Evolutionary conservation across 305 asterid species (phyloP).

Genomic region (Fraxinus baroniana): DNA sequence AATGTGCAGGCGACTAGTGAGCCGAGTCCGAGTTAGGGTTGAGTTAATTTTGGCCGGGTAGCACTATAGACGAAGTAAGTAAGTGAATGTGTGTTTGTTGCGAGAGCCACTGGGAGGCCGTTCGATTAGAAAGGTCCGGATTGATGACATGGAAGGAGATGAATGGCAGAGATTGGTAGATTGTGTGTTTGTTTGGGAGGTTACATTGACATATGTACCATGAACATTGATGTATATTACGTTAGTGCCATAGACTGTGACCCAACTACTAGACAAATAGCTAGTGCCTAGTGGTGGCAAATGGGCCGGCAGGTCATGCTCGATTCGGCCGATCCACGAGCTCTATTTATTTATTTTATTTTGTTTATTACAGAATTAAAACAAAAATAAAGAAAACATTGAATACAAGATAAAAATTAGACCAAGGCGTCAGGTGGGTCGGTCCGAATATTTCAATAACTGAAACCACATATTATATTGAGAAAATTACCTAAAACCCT

Average conservation of each 20-base stretch:
- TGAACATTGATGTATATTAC: neutral
- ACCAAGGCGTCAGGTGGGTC: no score
- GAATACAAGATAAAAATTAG: no score
- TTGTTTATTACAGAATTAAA: no score
- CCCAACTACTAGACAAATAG: neutral
- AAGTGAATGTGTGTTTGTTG: constrained; percentile 25
- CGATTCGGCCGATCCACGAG: neutral
- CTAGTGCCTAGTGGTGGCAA: neutral
- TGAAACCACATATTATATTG: no score
- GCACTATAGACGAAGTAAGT: constrained; percentile 28
- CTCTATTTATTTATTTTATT: neutral
- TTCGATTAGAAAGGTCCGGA: constrained; percentile 38
- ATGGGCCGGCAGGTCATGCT: neutral
- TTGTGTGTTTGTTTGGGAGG: constrained; percentile 59
- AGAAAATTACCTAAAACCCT: no score
- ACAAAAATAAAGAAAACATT: no score
- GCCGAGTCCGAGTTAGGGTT: constrained; percentile 64
- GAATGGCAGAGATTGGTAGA: constrained; percentile 44
- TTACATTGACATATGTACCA: neutral
- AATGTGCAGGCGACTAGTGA: constrained; percentile 37
- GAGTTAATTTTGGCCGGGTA: constrained; percentile 48
- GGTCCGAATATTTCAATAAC: no score
- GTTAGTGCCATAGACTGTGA: neutral
- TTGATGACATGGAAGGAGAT: constrained; percentile 55
- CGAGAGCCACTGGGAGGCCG: constrained; percentile 31